Evolutionary conservation across 164 flowering plant genomes (phyloP), one percentile per base, ranked within the genome.

Genomic region (Magnolia officinalis): DNA sequence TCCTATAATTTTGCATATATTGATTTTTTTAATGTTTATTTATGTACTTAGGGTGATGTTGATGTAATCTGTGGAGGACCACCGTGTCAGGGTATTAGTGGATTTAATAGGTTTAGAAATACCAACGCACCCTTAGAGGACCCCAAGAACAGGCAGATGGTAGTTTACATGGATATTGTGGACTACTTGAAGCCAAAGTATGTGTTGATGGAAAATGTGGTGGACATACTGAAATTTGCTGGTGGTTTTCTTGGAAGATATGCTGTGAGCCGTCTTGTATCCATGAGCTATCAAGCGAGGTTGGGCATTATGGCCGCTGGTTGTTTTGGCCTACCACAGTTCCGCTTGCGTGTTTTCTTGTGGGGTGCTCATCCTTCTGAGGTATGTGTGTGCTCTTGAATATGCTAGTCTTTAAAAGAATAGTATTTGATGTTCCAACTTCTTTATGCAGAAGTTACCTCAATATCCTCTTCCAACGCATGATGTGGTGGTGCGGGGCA

Each of bases 11-110:
- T 7, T 37, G 29, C 29, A 20, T 29, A 68, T n/a, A 20, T 65
- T 24, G 16, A 65, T 10, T 68, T 26, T 16, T 16, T 16, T 68
- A 6, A 2, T 37, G 4, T 74, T 6, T 37, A 49, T 45, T 7
- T 50, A 6, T 74, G 8, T 65, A 49, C 58, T 75, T 1, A 96
- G 99, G 99, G 97, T 21, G 85, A 85, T 77, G 96, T 86, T 14
- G 95, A 90, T 81, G 90, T 92, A 1, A 79, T 96, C 20, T 96
- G 98, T 84, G 99, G 98, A 0, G 99, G 99, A 0, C 99, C 99
- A 23, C 99, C 98, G 2, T 96, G 99, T 45, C 98, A 96, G 79
- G 99, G 99, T 0, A 82, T 94, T 1, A 94, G 98, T 80, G 97
- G 97, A 0, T 94, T 90, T 64, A 96, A 96, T 37, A 81, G 99